Conservation (phyloP, 2,329 filamentous ascomycete species). For the Alternaria sp. region DNA sequence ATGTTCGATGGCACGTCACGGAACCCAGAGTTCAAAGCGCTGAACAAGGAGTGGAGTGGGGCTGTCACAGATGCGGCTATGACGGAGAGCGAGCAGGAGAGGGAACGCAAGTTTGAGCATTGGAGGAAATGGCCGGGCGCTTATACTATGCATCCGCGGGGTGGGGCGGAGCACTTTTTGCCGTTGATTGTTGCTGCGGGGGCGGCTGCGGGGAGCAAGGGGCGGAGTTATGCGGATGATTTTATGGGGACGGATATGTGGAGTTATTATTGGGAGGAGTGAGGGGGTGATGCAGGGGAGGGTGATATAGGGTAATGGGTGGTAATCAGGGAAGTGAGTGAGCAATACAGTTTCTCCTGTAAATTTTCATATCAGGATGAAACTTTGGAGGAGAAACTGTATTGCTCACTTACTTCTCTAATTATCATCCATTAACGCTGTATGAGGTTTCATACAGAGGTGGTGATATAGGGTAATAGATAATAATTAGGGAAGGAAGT, state of each 20-base stretch:
- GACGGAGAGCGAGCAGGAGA: conserved; percentile 42
- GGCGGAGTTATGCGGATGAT: conserved; percentile 57
- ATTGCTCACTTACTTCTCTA: background rate
- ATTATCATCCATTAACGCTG: background rate
- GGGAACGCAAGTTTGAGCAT: conserved; percentile 51
- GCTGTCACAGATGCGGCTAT: conserved; percentile 53
- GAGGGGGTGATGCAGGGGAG: background rate
- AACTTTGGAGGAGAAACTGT: background rate
- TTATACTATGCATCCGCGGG: conserved; percentile 61
- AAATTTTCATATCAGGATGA: background rate
- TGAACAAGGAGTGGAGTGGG: conserved; percentile 55
- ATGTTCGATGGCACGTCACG: conserved; percentile 50
- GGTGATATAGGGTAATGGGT: background rate
- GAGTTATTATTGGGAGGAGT: conserved; percentile 62
- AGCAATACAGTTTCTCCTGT: background rate
- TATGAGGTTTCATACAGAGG: background rate
- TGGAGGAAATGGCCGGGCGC: conserved; percentile 60
- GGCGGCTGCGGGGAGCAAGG: conserved; percentile 54
- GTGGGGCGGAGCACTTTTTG: conserved; percentile 65
- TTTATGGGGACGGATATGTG: conserved; percentile 59
- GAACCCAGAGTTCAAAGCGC: conserved; percentile 38
- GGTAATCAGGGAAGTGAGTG: background rate
- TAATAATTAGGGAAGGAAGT: background rate
- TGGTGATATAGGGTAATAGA: background rate
- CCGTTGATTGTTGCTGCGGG: conserved; percentile 65